phyloP scores from a whole-genome alignment of 2,329 filamentous ascomycete species.

The Cadophora luteo-olivacea region DNA sequence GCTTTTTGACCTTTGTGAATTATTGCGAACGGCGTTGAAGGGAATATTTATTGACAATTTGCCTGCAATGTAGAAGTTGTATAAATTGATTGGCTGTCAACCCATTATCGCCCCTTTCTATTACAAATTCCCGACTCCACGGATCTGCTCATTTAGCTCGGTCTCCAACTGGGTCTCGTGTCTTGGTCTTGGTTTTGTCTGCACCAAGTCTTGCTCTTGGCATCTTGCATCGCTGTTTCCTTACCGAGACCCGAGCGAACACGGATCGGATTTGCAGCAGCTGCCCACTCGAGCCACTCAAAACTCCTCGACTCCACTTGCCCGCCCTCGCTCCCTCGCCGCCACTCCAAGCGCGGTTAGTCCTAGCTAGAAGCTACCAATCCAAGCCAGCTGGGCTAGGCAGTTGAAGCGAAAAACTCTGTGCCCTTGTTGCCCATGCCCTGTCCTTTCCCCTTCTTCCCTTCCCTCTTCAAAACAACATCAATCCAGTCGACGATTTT shows the following conservation, averaged over 20 bases:
- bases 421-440: background rate
- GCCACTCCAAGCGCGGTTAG: constrained; percentile 11
- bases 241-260: constrained; percentile 6
- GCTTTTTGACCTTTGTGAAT: background rate
- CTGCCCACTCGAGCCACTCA: no score
- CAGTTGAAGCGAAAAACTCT: constrained; percentile 17
- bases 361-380: background rate
- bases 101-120: background rate
- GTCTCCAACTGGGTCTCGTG: background rate
- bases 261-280: constrained; percentile 10
- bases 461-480: constrained; percentile 24
- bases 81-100: background rate
- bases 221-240: background rate
- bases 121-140: constrained; percentile 12
- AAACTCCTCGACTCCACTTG: background rate
- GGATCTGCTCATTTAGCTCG: background rate
- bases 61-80: background rate
- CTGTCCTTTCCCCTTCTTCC: background rate
- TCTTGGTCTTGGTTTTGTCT: background rate
- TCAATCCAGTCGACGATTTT: constrained; percentile 33
- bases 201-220: no score
- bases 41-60: background rate
- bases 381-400: background rate
- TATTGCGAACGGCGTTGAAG: background rate
- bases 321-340: background rate